Conservation (phyloP, 2,329 filamentous ascomycete species). For the Ascomycota sp. region DNA sequence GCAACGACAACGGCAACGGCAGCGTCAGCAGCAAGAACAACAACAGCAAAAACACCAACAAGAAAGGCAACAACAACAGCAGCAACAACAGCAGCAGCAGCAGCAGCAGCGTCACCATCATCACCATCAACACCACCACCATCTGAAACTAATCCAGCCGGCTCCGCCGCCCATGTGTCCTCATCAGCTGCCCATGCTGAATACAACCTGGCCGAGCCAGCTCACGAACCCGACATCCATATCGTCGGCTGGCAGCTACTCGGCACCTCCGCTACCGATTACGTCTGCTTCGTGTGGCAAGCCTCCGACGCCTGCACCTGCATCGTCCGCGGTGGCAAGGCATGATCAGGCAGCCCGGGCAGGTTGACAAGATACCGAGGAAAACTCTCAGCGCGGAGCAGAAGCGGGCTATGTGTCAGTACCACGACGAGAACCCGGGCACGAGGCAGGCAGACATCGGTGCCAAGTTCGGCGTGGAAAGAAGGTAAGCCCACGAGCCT, state of each 20-base stretch:
- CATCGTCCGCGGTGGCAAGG: constrained; percentile 3
- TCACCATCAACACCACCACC: constrained; percentile 8
- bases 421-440: constrained; percentile 73
- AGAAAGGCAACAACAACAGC: too few species aligned
- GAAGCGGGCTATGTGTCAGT: constrained; percentile 81
- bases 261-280: constrained; percentile 36
- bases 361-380: constrained; percentile 39
- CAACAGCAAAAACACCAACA: too few species aligned
- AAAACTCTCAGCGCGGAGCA: constrained; percentile 85
- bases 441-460: constrained; percentile 95
- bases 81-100: too few species aligned
- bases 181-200: constrained; percentile 45
- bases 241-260: constrained; percentile 24
- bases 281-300: constrained; percentile 32
- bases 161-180: constrained; percentile 25
- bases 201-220: constrained; percentile 66
- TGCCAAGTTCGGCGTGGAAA: constrained; percentile 82
- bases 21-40: too few species aligned
- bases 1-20: too few species aligned
- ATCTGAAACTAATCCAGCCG: constrained; percentile 13
- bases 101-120: constrained; percentile 6
- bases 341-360: constrained; percentile 11
- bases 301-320: constrained; percentile 12
- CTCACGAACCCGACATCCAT: constrained; percentile 46
- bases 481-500: constrained; percentile 49